Percentiles rank a stretch among this genome's conserved stretches.
Evolutionary conservation across 352 stramenopile species (phyloP).

Genomic region (Bremia lactucae): DNA sequence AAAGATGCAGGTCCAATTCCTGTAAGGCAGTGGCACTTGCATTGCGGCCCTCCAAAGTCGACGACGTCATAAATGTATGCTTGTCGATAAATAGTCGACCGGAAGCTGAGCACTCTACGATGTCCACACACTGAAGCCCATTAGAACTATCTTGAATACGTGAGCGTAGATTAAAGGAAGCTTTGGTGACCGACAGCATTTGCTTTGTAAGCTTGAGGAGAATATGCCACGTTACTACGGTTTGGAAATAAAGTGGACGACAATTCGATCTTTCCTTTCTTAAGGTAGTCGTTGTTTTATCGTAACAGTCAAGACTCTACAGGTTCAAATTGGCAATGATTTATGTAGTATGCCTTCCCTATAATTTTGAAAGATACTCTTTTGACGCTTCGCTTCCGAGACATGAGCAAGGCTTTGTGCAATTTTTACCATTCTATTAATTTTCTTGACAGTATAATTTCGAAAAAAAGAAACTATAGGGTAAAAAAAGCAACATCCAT

Average conservation of each 20-base stretch:
- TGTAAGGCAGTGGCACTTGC: slow-evolving; percentile 39
- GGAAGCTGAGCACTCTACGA: slow-evolving; percentile 28
- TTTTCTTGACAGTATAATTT: too few species aligned
- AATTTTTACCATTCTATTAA: too few species aligned
- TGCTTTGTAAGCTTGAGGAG: background rate
- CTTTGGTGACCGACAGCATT: slow-evolving; percentile 3
- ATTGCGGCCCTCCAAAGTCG: slow-evolving; percentile 8
- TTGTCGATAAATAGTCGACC: slow-evolving; percentile 43
- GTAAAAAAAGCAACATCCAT: too few species aligned
- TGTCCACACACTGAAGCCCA: slow-evolving; percentile 40
- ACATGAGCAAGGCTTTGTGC: too few species aligned
- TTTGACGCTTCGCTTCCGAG: too few species aligned
- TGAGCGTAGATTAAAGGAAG: slow-evolving; percentile 13
- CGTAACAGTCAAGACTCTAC: too few species aligned
- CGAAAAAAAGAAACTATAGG: too few species aligned
- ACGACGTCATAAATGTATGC: slow-evolving; percentile 34
- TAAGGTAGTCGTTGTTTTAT: too few species aligned
- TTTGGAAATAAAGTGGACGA: slow-evolving; percentile 1
- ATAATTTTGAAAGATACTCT: too few species aligned
- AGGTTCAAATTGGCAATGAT: too few species aligned
- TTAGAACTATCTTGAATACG: slow-evolving; percentile 26
- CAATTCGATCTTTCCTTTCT: background rate
- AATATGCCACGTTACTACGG: slow-evolving; percentile 1
- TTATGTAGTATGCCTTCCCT: too few species aligned
- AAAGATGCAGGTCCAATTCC: slow-evolving; percentile 59